phyloP scores from a whole-genome alignment of 2,329 filamentous ascomycete species.

The Nothopassalora personata region DNA sequence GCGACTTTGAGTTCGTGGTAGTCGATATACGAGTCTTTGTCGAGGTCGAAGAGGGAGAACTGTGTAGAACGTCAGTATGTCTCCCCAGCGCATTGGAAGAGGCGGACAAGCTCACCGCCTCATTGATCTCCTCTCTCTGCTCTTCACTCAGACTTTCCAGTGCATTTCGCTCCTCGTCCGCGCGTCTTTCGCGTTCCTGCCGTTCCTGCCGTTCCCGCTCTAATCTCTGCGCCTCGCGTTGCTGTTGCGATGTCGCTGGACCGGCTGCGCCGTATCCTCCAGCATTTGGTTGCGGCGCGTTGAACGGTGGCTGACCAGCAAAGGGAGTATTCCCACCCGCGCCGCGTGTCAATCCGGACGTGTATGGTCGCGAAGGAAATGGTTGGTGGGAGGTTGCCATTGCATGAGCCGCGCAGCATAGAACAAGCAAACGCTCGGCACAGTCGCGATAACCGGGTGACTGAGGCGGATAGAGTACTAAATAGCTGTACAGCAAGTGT shows the following conservation, averaged over 20 bases:
- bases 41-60: slow-evolving; percentile 94
- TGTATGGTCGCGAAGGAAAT: slow-evolving; percentile 52
- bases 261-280: slow-evolving; percentile 32
- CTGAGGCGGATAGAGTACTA: not conserved
- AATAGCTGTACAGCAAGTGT: not conserved
- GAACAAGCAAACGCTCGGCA: not conserved
- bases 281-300: slow-evolving; percentile 31
- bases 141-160: slow-evolving; percentile 68
- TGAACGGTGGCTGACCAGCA: slow-evolving; percentile 27
- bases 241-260: slow-evolving; percentile 30
- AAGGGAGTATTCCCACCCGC: slow-evolving; percentile 32
- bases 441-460: not conserved
- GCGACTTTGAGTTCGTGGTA: slow-evolving; percentile 98
- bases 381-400: slow-evolving; percentile 54
- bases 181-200: slow-evolving; percentile 37
- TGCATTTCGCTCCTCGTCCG: slow-evolving; percentile 42
- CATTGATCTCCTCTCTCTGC: slow-evolving; percentile 86
- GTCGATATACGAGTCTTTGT: slow-evolving; percentile 89
- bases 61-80: slow-evolving; percentile 34
- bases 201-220: slow-evolving; percentile 40
- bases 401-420: not conserved
- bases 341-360: slow-evolving; percentile 40
- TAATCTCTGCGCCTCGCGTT: slow-evolving; percentile 39
- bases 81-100: not conserved
- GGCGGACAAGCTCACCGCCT: slow-evolving; percentile 58